Percentiles rank a stretch among this genome's conserved stretches.
These are phyloP conservation scores for Lipomyces yamanashiensis DNA, from an alignment of 805 yeast species.

Conservation along the genomic window DNA sequence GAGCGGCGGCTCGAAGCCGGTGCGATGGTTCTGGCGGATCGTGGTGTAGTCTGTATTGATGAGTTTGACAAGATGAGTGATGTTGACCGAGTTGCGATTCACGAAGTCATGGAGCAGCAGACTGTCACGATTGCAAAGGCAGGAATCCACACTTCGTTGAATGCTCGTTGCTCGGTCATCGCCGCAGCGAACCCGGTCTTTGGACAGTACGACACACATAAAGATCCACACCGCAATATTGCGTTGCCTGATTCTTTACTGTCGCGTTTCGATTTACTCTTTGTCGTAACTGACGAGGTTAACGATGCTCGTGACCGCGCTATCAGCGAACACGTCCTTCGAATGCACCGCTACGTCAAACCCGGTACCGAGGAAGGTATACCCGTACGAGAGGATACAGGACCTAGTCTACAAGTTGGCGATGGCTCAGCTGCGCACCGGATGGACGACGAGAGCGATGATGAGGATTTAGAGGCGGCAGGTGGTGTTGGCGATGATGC, in stretches of 20 bases:
- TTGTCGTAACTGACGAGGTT: conserved; percentile 95
- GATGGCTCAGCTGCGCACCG: conserved; percentile 52
- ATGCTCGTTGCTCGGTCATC: conserved; percentile 94
- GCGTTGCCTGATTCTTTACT: conserved; percentile 95
- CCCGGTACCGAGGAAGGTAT: conserved; percentile 91
- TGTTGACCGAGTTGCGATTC: conserved; percentile 95
- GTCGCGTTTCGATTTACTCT: conserved; percentile 94
- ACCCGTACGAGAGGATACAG: conserved; percentile 76
- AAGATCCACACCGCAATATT: conserved; percentile 94
- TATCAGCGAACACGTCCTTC: conserved; percentile 90
- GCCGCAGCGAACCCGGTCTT: conserved; percentile 98
- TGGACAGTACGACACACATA: conserved; percentile 95
- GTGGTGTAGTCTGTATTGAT: conserved; percentile 97
- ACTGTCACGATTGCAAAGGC: conserved; percentile 98
- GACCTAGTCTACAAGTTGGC: conserved; percentile 80
- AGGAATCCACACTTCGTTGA: conserved; percentile 93
- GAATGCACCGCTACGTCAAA: conserved; percentile 89
- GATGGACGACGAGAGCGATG: conserved; percentile 60
- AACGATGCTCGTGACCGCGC: conserved; percentile 81
- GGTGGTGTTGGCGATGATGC: conserved; percentile 54
- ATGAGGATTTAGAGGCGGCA: conserved; percentile 51
- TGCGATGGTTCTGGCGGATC: conserved; percentile 98
- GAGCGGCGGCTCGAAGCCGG: conserved; percentile 97
- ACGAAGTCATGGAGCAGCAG: conserved; percentile 99
- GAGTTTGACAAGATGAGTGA: conserved; percentile 99